Percentiles rank a stretch among this genome's conserved stretches.
Conservation (phyloP, 129 eudicot genomes). For the Chrysanthemum lavandulifolium region DNA sequence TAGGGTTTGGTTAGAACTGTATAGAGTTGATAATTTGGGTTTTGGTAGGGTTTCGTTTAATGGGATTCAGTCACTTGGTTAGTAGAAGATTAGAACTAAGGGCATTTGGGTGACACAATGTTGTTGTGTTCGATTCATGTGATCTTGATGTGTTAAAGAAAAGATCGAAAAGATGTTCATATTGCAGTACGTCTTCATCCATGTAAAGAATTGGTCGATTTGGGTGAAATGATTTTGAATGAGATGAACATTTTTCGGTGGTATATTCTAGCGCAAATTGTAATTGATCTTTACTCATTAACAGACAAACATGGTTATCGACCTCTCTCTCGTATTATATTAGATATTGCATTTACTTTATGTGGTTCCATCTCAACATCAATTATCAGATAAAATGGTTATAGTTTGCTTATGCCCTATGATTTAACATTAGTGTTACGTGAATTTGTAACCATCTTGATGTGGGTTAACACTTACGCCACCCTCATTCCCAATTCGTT, state of each 20-base stretch:
- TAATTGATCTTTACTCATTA: background rate
- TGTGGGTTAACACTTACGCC: background rate
- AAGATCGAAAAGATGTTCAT: conserved; percentile 3
- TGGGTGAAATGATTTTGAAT: conserved; percentile 9
- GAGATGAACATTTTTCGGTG: background rate
- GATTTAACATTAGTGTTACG: background rate
- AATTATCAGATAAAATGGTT: no score
- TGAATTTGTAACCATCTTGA: background rate
- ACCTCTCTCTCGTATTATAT: background rate
- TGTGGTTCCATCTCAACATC: no score
- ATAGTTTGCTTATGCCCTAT: background rate
- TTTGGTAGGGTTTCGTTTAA: conserved; percentile 89
- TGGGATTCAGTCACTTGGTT: conserved; percentile 53
- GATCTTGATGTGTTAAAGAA: background rate
- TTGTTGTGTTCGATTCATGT: conserved; percentile 10
- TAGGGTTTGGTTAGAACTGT: conserved; percentile 75
- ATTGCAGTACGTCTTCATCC: background rate
- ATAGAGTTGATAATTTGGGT: conserved; percentile 77
- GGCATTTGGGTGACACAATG: conserved; percentile 2
- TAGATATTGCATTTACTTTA: no score
- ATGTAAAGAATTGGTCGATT: conserved; percentile 1
- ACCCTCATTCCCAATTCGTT: background rate
- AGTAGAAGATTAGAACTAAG: background rate
- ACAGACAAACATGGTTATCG: background rate
- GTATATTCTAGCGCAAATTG: background rate